phyloP scores from a whole-genome alignment of 192 early-diverging fungal genomes.

The Coemansia interrupta region DNA sequence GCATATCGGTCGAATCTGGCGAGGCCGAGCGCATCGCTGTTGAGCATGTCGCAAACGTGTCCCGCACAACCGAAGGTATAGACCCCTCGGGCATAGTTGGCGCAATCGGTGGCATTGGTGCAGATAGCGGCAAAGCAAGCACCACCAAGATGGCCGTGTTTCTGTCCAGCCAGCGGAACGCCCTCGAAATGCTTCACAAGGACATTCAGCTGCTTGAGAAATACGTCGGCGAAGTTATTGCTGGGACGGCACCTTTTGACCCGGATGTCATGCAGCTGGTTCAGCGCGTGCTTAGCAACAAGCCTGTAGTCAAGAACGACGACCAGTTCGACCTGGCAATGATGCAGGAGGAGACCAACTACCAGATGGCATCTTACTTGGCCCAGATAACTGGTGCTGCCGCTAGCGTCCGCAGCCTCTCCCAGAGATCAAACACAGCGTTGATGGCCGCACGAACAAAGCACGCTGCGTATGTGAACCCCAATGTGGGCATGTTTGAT shows the following conservation, averaged over 20 bases:
- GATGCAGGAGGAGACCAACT: slow-evolving; percentile 51
- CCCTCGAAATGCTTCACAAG: slow-evolving; percentile 43
- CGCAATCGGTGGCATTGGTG: neutral
- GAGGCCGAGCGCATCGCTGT: slow-evolving; percentile 51
- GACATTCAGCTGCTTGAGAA: slow-evolving; percentile 38
- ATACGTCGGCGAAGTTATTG: slow-evolving; percentile 44
- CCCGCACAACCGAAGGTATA: slow-evolving; percentile 16
- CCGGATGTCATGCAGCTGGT: slow-evolving; percentile 47
- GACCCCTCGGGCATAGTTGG: slow-evolving; percentile 2
- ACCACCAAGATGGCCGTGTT: slow-evolving; percentile 39
- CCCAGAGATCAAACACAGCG: slow-evolving; percentile 36
- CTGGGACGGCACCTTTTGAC: slow-evolving; percentile 35
- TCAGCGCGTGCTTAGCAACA: slow-evolving; percentile 46
- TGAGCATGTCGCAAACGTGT: slow-evolving; percentile 41
- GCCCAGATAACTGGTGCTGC: slow-evolving; percentile 25
- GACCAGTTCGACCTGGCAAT: slow-evolving; percentile 40
- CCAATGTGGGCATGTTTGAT: slow-evolving; percentile 1
- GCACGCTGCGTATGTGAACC: slow-evolving; percentile 29
- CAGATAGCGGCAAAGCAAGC: neutral
- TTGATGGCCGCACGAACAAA: slow-evolving; percentile 25
- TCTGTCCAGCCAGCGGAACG: slow-evolving; percentile 42
- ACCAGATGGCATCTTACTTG: slow-evolving; percentile 34
- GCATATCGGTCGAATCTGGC: slow-evolving; percentile 38
- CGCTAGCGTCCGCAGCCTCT: slow-evolving; percentile 29
- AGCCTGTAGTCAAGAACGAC: slow-evolving; percentile 37